Percentiles rank a stretch among this genome's conserved stretches.
Evolutionary conservation across 192 early-diverging fungal genomes (phyloP).

Genomic region (Podila verticillata): DNA sequence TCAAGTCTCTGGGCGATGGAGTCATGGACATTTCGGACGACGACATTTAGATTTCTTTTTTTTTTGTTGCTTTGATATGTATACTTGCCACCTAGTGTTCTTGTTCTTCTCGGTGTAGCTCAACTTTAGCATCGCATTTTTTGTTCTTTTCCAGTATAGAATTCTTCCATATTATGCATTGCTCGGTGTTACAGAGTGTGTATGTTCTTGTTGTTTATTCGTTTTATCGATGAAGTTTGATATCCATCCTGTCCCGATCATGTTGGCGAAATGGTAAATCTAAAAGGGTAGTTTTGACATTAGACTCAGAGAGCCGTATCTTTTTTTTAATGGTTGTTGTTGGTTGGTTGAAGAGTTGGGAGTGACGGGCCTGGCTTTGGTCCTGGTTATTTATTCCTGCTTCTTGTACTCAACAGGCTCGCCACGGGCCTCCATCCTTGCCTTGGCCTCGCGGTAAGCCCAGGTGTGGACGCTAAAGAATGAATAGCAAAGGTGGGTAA

Average conservation of each 20-base stretch:
- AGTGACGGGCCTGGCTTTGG: background rate
- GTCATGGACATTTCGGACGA: constrained; percentile 21
- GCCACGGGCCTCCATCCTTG: constrained; percentile 75
- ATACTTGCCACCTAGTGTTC: background rate
- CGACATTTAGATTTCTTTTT: background rate
- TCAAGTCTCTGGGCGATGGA: constrained; percentile 9
- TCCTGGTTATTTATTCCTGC: constrained; percentile 37
- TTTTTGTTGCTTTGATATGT: background rate
- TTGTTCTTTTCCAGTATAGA: too few species aligned
- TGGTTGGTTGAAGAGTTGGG: too few species aligned
- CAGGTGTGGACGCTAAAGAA: constrained; percentile 70
- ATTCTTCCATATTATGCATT: too few species aligned
- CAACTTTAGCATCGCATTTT: background rate
- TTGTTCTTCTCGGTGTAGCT: background rate
- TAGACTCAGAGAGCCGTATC: too few species aligned
- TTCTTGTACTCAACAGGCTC: constrained; percentile 71
- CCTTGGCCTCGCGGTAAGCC: constrained; percentile 80
- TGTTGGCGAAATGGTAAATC: too few species aligned
- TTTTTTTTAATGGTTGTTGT: too few species aligned
- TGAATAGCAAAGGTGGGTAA: background rate
- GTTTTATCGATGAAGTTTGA: too few species aligned
- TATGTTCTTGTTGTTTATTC: too few species aligned
- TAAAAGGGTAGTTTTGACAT: too few species aligned
- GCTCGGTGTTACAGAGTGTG: too few species aligned
- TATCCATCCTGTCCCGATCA: too few species aligned